phyloP scores from a whole-genome alignment of 108 stramenopile genomes.

The Skeletonema costatum region DNA sequence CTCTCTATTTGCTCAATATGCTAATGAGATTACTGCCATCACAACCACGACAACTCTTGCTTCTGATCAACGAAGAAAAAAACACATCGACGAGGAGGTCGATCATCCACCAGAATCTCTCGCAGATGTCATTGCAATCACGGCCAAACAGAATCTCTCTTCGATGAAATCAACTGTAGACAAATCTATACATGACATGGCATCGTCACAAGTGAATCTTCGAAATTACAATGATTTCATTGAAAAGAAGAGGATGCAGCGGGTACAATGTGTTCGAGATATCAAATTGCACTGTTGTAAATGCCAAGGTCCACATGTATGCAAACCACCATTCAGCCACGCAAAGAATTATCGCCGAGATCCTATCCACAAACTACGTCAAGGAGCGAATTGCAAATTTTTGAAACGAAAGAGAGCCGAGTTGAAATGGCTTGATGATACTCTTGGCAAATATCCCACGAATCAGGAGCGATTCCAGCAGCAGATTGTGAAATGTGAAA shows the following conservation, averaged over 20 bases:
- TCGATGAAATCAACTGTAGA: conserved; percentile 34
- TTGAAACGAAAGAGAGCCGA: conserved; percentile 28
- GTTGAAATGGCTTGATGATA: conserved; percentile 36
- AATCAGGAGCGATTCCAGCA: conserved; percentile 28
- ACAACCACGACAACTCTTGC: neutral
- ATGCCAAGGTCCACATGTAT: conserved; percentile 43
- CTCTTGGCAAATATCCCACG: conserved; percentile 24
- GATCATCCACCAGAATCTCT: conserved; percentile 1
- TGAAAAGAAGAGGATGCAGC: conserved; percentile 35
- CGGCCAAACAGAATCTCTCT: conserved; percentile 26
- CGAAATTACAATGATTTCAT: conserved; percentile 34
- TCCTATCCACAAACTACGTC: conserved; percentile 22
- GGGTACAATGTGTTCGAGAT: conserved; percentile 36
- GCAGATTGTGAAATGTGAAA: conserved; percentile 23
- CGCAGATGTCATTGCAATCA: conserved; percentile 20
- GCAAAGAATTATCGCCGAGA: conserved; percentile 37
- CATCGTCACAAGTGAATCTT: conserved; percentile 21
- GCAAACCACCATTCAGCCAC: conserved; percentile 46
- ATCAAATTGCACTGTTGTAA: conserved; percentile 41
- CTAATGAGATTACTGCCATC: neutral
- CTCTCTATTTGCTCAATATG: neutral
- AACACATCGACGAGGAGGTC: neutral
- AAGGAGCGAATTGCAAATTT: conserved; percentile 29
- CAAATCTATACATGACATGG: conserved; percentile 18
- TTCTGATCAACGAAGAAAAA: neutral